Percentiles rank a stretch among this genome's conserved stretches.
Conservation (phyloP, 2,329 filamentous ascomycete genomes). For the Rhinocladiella similis region DNA sequence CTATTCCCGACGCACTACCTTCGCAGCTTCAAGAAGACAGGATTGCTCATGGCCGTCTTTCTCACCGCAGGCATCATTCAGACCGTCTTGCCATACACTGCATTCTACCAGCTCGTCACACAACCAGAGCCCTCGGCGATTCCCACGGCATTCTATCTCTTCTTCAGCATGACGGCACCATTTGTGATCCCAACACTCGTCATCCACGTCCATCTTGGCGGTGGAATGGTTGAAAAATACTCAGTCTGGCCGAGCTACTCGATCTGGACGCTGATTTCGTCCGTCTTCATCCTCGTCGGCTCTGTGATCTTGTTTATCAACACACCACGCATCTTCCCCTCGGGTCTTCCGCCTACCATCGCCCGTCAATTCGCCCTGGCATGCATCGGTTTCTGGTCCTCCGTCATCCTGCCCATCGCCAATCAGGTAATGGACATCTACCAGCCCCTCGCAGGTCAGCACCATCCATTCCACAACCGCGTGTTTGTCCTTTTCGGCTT, state of each 20-base stretch:
- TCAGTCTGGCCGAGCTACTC: slow-evolving; percentile 14
- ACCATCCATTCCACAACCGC: slow-evolving; percentile 21
- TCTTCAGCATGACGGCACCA: slow-evolving; percentile 17
- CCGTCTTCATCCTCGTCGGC: slow-evolving; percentile 17
- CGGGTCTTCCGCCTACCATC: slow-evolving; percentile 10
- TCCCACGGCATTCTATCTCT: slow-evolving; percentile 15
- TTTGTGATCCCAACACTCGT: slow-evolving; percentile 13
- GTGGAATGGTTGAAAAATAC: slow-evolving; percentile 14
- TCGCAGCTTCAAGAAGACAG: slow-evolving; percentile 12
- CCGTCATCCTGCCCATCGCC: slow-evolving; percentile 15
- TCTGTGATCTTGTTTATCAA: slow-evolving; percentile 14
- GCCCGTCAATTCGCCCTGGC: slow-evolving; percentile 16
- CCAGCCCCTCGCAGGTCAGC: slow-evolving; percentile 7
- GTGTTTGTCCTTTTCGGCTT: slow-evolving; percentile 17
- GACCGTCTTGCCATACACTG: slow-evolving; percentile 13
- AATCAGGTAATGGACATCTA: slow-evolving; percentile 21
- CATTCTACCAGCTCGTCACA: slow-evolving; percentile 20
- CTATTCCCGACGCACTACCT: slow-evolving; percentile 16
- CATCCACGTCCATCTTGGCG: slow-evolving; percentile 17
- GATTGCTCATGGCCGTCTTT: slow-evolving; percentile 14
- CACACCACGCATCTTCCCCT: slow-evolving; percentile 4
- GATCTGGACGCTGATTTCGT: slow-evolving; percentile 16
- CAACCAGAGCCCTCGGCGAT: slow-evolving; percentile 10
- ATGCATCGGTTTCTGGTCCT: slow-evolving; percentile 21
- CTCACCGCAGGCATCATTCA: slow-evolving; percentile 14